Conservation (phyloP, 257 asterid genomes). For the Jasminum sambac region DNA sequence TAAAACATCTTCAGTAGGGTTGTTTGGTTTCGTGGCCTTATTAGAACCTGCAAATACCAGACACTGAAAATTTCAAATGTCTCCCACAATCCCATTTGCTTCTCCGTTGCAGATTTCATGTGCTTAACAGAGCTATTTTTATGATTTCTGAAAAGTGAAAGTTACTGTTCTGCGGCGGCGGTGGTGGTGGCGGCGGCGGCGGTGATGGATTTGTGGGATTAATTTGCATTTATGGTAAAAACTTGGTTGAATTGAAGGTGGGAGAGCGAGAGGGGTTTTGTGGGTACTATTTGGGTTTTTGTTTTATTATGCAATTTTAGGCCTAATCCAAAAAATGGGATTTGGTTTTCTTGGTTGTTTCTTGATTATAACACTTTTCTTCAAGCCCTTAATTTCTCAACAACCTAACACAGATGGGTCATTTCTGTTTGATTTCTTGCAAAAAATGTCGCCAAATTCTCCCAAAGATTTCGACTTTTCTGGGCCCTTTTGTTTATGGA, state of each 20-base stretch:
- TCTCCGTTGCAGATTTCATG: slow-evolving; percentile 16
- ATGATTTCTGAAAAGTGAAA: slow-evolving; percentile 11
- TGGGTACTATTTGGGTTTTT: slow-evolving; percentile 6
- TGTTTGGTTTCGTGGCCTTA: slow-evolving; percentile 46
- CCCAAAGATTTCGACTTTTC: slow-evolving; percentile 43
- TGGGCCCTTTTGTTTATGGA: slow-evolving; percentile 71
- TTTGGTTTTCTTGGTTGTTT: slow-evolving; percentile 43
- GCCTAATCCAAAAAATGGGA: slow-evolving; percentile 51
- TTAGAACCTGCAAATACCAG: slow-evolving; percentile 33
- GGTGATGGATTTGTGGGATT: slow-evolving; percentile 37
- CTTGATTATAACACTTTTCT: slow-evolving; percentile 45
- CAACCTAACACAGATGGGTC: slow-evolving; percentile 72
- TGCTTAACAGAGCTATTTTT: background rate
- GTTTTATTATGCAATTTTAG: slow-evolving; percentile 18
- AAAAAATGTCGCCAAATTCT: slow-evolving; percentile 55
- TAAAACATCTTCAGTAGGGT: slow-evolving; percentile 29
- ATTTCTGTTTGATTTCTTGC: slow-evolving; percentile 62
- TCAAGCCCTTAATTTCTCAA: slow-evolving; percentile 54
- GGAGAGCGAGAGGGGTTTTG: slow-evolving; percentile 16
- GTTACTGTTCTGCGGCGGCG: slow-evolving; percentile 27
- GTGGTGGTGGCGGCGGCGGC: slow-evolving; percentile 26
- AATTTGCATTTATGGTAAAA: slow-evolving; percentile 40
- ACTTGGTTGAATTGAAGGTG: slow-evolving; percentile 25
- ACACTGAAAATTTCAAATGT: slow-evolving; percentile 20
- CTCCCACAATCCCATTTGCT: slow-evolving; percentile 20